Conservation (phyloP, 805 yeast species). For the Pichia gijzeniarum region DNA sequence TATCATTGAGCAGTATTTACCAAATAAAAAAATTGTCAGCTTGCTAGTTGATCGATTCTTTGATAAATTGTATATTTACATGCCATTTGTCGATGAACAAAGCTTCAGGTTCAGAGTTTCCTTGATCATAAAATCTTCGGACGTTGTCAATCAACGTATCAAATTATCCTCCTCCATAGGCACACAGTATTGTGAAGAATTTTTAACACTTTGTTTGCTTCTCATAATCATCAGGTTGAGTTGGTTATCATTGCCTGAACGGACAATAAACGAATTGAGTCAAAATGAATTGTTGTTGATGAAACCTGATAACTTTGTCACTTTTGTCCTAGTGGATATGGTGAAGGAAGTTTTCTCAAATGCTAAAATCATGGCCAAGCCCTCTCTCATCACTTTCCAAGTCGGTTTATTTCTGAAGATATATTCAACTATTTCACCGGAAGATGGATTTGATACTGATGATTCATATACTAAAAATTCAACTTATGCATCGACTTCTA, state of each 20-base stretch:
- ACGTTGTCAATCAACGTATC: slow-evolving; percentile 28
- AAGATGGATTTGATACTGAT: slow-evolving; percentile 41
- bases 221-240: slow-evolving; percentile 47
- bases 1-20: slow-evolving; percentile 42
- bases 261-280: slow-evolving; percentile 27
- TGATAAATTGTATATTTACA: slow-evolving; percentile 50
- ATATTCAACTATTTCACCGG: slow-evolving; percentile 52
- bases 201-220: slow-evolving; percentile 45
- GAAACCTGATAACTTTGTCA: slow-evolving; percentile 36
- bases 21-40: slow-evolving; percentile 51
- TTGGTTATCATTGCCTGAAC: slow-evolving; percentile 48
- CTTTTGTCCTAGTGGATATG: slow-evolving; percentile 37
- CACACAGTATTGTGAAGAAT: slow-evolving; percentile 36
- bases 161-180: slow-evolving; percentile 27
- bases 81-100: slow-evolving; percentile 62
- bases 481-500: slow-evolving; percentile 21
- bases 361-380: slow-evolving; percentile 36
- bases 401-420: slow-evolving; percentile 51
- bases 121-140: slow-evolving; percentile 39
- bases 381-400: slow-evolving; percentile 48
- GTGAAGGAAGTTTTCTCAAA: slow-evolving; percentile 40
- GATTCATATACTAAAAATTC: slow-evolving; percentile 33
- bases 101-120: slow-evolving; percentile 39
- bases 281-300: slow-evolving; percentile 29
- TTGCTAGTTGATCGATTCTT: slow-evolving; percentile 53